phyloP scores from a whole-genome alignment of 2,329 filamentous ascomycete genomes.

The Lachnellula hyalina region DNA sequence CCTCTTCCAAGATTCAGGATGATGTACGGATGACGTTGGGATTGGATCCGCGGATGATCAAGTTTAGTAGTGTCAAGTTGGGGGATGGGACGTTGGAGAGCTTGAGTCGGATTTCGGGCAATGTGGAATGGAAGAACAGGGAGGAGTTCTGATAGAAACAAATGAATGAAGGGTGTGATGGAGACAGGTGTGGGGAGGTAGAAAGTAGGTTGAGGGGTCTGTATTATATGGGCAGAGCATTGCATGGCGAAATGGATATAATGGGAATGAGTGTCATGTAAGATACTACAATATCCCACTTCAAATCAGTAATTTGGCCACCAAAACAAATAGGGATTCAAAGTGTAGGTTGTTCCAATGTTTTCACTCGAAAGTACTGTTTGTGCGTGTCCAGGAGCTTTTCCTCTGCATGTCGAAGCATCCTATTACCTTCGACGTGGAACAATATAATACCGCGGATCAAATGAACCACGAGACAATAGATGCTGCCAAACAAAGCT shows the following conservation, averaged over 20 bases:
- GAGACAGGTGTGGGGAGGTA: background rate
- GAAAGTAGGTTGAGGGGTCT: background rate
- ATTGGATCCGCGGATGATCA: slow-evolving; percentile 86
- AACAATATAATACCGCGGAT: background rate
- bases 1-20: slow-evolving; percentile 66
- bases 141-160: slow-evolving; percentile 14
- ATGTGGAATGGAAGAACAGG: slow-evolving; percentile 26
- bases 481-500: background rate
- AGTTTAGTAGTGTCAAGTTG: slow-evolving; percentile 80
- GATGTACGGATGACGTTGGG: slow-evolving; percentile 69
- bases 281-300: background rate
- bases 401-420: too few species aligned
- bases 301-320: too few species aligned
- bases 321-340: too few species aligned
- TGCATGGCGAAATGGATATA: slow-evolving; percentile 7
- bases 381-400: too few species aligned
- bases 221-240: slow-evolving; percentile 9
- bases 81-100: slow-evolving; percentile 57
- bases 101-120: slow-evolving; percentile 29
- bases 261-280: background rate
- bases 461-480: background rate
- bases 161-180: background rate
- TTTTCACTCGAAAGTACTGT: too few species aligned
- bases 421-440: too few species aligned
- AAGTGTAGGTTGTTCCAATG: too few species aligned